Evolutionary conservation across 1,284 basidiomycete species (phyloP).

Genomic region (Xerocomus tenax): DNA sequence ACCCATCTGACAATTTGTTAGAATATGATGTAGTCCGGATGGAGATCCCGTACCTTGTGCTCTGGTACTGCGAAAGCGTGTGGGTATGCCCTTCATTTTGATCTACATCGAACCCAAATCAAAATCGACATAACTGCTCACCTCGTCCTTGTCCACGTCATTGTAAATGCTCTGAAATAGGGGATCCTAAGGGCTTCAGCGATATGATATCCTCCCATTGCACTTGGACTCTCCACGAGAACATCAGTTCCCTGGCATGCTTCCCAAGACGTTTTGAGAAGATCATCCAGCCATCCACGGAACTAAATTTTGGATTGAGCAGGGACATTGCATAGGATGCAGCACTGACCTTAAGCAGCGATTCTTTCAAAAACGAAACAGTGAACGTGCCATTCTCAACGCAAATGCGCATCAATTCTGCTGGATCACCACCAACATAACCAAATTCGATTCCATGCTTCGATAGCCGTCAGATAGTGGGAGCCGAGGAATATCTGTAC

Average conservation of each 20-base stretch:
- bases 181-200: conserved; percentile 90
- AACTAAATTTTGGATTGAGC: conserved; percentile 47
- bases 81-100: conserved; percentile 69
- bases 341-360: conserved; percentile 66
- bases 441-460: conserved; percentile 90
- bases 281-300: conserved; percentile 93
- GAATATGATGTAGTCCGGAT: conserved; percentile 5
- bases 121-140: conserved; percentile 16
- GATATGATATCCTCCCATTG: conserved; percentile 98
- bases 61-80: conserved; percentile 97
- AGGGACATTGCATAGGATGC: not conserved
- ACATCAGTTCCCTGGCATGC: conserved; percentile 93
- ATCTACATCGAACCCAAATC: conserved; percentile 1
- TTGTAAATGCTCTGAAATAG: conserved; percentile 88
- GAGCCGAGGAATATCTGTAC: conserved; percentile 26
- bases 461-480: conserved; percentile 13
- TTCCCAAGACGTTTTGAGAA: conserved; percentile 88
- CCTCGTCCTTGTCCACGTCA: conserved; percentile 77
- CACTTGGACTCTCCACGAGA: conserved; percentile 89
- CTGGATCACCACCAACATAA: conserved; percentile 92
- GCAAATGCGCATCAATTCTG: conserved; percentile 89
- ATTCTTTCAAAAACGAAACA: conserved; percentile 87
- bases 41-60: conserved; percentile 48
- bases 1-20: conserved; percentile 59
- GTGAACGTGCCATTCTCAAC: conserved; percentile 97